These are phyloP conservation scores for Hypoxylon sp. DNA, from an alignment of 2,329 filamentous ascomycete genomes.

Conservation along the genomic window DNA sequence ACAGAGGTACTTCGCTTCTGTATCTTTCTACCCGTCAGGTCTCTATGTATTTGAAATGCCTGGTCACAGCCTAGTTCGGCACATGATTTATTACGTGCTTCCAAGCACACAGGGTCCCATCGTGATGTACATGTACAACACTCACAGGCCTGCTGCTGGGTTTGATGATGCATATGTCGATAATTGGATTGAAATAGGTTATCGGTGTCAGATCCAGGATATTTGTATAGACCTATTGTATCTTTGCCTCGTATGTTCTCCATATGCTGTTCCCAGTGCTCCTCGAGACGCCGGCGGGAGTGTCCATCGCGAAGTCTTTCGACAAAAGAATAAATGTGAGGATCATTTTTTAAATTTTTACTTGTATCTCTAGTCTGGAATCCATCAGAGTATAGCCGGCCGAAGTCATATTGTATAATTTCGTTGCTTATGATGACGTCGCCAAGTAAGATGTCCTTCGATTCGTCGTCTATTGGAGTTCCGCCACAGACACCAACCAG, in stretches of 20 bases:
- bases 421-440: slow-evolving; percentile 51
- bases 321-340: neutral
- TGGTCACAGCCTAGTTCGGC: neutral
- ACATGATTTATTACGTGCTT: neutral
- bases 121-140: neutral
- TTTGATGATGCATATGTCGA: neutral
- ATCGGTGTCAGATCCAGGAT: neutral
- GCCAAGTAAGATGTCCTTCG: slow-evolving; percentile 45
- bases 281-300: neutral
- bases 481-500: slow-evolving; percentile 46
- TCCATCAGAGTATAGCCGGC: slow-evolving; percentile 38
- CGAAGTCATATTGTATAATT: slow-evolving; percentile 53
- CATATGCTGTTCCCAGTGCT: too few relatives aligned
- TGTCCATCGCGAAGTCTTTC: neutral
- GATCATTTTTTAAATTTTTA: neutral
- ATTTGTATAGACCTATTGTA: neutral
- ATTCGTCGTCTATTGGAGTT: neutral
- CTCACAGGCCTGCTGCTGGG: neutral
- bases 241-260: too few relatives aligned
- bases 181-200: neutral
- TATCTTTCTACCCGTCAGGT: neutral
- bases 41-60: neutral
- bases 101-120: neutral
- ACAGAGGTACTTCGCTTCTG: neutral
- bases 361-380: neutral